phyloP scores from a whole-genome alignment of 129 eudicot genomes.

The Flaveria bidentis region DNA sequence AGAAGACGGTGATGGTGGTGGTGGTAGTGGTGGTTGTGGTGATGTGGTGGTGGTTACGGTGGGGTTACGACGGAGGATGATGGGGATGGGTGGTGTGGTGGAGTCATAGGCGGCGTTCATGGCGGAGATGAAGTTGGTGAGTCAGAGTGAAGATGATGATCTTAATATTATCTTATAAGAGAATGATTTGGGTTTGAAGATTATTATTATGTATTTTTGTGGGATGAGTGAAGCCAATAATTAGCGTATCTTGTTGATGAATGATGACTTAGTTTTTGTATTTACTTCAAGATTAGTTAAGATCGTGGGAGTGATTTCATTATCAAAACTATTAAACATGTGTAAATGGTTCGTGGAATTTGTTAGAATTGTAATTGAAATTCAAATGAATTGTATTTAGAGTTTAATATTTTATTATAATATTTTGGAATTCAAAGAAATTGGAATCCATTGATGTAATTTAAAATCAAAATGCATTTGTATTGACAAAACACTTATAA shows the following conservation, averaged over 20 bases:
- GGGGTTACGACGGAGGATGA: not conserved
- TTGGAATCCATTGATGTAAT: too few species aligned
- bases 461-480: too few species aligned
- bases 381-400: too few species aligned
- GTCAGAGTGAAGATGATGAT: not conserved
- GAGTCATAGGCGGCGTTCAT: slow-evolving; percentile 29
- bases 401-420: too few species aligned
- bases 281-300: slow-evolving; percentile 32
- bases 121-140: slow-evolving; percentile 20
- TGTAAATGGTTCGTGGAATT: too few species aligned
- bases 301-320: not conserved
- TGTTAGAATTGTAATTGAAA: too few species aligned
- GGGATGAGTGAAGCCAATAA: slow-evolving; percentile 36
- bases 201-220: slow-evolving; percentile 8
- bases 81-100: slow-evolving; percentile 22
- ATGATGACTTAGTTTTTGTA: slow-evolving; percentile 13
- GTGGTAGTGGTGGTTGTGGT: slow-evolving; percentile 29
- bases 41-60: slow-evolving; percentile 30
- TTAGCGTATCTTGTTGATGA: slow-evolving; percentile 35
- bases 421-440: too few species aligned
- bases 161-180: not conserved
- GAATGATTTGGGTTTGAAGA: not conserved
- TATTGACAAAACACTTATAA: too few species aligned
- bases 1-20: slow-evolving; percentile 30
- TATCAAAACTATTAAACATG: not conserved